Evolutionary conservation across 164 flowering plant genomes (phyloP).

Genomic region (Chloranthus sessilifolius): DNA sequence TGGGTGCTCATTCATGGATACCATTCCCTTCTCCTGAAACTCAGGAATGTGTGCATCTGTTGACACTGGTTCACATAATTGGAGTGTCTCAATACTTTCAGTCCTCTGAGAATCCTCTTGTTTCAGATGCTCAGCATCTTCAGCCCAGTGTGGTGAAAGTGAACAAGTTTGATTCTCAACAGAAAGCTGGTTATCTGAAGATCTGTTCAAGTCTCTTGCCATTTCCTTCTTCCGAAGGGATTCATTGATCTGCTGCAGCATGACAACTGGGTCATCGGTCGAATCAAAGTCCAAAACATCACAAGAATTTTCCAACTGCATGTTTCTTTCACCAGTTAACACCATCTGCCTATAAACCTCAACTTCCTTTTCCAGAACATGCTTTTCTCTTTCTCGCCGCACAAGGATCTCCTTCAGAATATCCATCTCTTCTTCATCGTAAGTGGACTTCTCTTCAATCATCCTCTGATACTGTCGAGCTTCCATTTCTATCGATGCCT

Average conservation of each 20-base stretch:
- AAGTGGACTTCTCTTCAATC: slow-evolving; percentile 77
- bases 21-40: slow-evolving; percentile 42
- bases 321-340: slow-evolving; percentile 19
- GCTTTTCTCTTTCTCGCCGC: slow-evolving; percentile 78
- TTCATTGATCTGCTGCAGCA: slow-evolving; percentile 40
- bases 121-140: slow-evolving; percentile 20
- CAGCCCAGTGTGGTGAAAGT: slow-evolving; percentile 16
- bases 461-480: slow-evolving; percentile 81
- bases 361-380: slow-evolving; percentile 77
- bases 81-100: slow-evolving; percentile 11
- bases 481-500: slow-evolving; percentile 84
- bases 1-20: slow-evolving; percentile 20
- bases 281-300: slow-evolving; percentile 15
- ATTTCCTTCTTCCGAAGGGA: slow-evolving; percentile 29
- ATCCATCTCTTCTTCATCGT: slow-evolving; percentile 89
- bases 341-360: slow-evolving; percentile 57
- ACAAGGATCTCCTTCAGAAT: slow-evolving; percentile 78
- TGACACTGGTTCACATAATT: slow-evolving; percentile 2
- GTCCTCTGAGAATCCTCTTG: slow-evolving; percentile 11
- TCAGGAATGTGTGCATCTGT: slow-evolving; percentile 18
- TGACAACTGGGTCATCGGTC: slow-evolving; percentile 35
- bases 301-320: slow-evolving; percentile 24
- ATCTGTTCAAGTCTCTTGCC: slow-evolving; percentile 8
- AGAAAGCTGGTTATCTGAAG: slow-evolving; percentile 17
- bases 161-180: slow-evolving; percentile 17